Percentiles rank a stretch among this genome's conserved stretches.
These are phyloP conservation scores for Hibiscus tridactylites DNA, from an alignment of 345 rosid species.

Conservation along the genomic window DNA sequence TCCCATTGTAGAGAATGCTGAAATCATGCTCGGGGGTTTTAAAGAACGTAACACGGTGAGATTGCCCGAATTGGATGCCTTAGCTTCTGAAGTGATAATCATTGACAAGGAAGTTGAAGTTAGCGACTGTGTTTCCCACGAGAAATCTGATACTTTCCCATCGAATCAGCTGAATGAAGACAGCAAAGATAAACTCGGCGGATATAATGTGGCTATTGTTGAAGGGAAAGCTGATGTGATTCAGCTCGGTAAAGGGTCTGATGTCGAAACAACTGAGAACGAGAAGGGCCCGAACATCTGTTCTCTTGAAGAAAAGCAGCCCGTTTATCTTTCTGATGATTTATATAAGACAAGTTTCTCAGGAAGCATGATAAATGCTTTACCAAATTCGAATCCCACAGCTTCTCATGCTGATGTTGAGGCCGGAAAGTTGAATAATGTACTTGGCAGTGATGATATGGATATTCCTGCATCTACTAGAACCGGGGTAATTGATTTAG, in stretches of 20 bases:
- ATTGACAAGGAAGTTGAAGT: no score
- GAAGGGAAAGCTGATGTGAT: conserved; percentile 19
- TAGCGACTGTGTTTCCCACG: no score
- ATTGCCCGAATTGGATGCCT: no score
- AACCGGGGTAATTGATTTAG: conserved; percentile 14
- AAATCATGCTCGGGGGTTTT: conserved; percentile 32
- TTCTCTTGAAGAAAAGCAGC: conserved; percentile 17
- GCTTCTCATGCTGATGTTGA: conserved; percentile 9
- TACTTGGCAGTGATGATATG: conserved; percentile 14
- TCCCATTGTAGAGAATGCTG: conserved; percentile 18
- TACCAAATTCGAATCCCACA: conserved; percentile 16
- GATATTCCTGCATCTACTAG: conserved; percentile 15
- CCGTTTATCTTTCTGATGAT: conserved; percentile 14
- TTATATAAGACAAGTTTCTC: conserved; percentile 6
- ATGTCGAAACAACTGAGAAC: conserved; percentile 5
- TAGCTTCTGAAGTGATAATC: no score
- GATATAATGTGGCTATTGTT: not conserved
- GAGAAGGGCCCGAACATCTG: conserved; percentile 11
- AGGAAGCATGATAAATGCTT: conserved; percentile 8
- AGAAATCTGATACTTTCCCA: not conserved
- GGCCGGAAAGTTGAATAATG: not conserved
- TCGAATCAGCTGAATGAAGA: conserved; percentile 12
- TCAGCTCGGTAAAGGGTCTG: conserved; percentile 1
- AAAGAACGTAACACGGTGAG: conserved; percentile 8
- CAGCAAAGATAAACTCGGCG: conserved; percentile 1